Evolutionary conservation across 768 basidiomycete genomes (phyloP).

Genomic region (Suillus bovinus): DNA sequence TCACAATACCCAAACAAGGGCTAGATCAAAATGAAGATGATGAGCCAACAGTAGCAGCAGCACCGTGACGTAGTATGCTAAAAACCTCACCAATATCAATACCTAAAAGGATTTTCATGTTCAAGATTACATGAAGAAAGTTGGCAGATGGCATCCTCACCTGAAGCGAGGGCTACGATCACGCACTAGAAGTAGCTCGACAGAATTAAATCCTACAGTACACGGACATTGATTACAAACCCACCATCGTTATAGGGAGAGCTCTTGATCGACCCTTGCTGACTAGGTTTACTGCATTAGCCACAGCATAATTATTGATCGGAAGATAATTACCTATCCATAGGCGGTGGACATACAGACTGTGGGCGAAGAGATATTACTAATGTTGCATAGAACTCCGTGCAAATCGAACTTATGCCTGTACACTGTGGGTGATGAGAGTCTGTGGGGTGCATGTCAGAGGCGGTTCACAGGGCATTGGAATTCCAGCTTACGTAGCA

Average conservation of each 20-base stretch:
- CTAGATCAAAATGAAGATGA: conserved; percentile 1
- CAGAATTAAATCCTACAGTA: neutral
- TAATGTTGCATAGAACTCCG: neutral
- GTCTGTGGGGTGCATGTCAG: neutral
- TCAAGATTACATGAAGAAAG: neutral
- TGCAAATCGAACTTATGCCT: neutral
- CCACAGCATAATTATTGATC: neutral
- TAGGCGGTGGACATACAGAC: neutral
- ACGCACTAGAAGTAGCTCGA: neutral
- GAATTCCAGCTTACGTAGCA: neutral
- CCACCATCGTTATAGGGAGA: neutral
- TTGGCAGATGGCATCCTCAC: neutral
- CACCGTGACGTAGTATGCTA: neutral
- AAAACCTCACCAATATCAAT: neutral
- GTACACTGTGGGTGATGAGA: neutral
- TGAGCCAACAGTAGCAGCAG: neutral
- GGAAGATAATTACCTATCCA: neutral
- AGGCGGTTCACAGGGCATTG: neutral
- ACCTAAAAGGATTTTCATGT: neutral
- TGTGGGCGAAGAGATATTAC: neutral
- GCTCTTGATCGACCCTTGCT: neutral
- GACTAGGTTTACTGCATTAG: neutral
- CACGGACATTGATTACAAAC: neutral
- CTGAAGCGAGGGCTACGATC: neutral
- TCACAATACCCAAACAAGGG: neutral